These are phyloP conservation scores for Aspergillus udagawae DNA, from an alignment of 2,329 filamentous ascomycete species.

Conservation along the genomic window DNA sequence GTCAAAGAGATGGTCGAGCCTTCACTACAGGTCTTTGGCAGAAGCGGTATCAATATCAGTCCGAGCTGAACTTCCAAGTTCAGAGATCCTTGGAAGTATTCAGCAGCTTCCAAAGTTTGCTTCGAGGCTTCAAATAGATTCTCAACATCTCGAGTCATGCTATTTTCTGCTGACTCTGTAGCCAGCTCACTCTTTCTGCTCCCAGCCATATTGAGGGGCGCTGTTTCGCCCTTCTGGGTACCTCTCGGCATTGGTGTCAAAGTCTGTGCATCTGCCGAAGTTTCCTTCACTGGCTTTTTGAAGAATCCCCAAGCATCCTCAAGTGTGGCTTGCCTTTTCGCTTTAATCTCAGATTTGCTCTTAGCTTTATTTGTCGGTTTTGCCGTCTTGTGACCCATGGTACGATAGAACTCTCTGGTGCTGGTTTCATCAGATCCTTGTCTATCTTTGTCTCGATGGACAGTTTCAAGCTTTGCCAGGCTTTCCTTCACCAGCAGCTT, in stretches of 20 bases:
- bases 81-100: slow-evolving; percentile 32
- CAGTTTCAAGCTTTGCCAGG: slow-evolving; percentile 13
- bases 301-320: slow-evolving; percentile 26
- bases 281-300: slow-evolving; percentile 8
- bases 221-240: neutral
- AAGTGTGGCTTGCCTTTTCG: slow-evolving; percentile 25
- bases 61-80: slow-evolving; percentile 37
- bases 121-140: slow-evolving; percentile 27
- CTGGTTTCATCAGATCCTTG: slow-evolving; percentile 15
- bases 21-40: slow-evolving; percentile 20
- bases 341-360: slow-evolving; percentile 14
- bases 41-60: slow-evolving; percentile 27
- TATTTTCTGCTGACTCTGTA: neutral
- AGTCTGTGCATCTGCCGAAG: neutral
- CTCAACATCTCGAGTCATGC: slow-evolving; percentile 10
- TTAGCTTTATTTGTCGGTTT: slow-evolving; percentile 13
- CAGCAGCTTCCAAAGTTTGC: slow-evolving; percentile 30
- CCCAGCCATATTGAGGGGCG: neutral
- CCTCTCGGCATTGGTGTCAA: neutral
- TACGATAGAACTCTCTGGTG: slow-evolving; percentile 23
- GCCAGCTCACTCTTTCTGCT: neutral
- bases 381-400: slow-evolving; percentile 28
- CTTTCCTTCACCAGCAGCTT: slow-evolving; percentile 4
- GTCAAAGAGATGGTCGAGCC: slow-evolving; percentile 13
- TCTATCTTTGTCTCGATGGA: slow-evolving; percentile 6